Conservation (phyloP, 495 filamentous ascomycete genomes). For the Amorphotheca resinae region DNA sequence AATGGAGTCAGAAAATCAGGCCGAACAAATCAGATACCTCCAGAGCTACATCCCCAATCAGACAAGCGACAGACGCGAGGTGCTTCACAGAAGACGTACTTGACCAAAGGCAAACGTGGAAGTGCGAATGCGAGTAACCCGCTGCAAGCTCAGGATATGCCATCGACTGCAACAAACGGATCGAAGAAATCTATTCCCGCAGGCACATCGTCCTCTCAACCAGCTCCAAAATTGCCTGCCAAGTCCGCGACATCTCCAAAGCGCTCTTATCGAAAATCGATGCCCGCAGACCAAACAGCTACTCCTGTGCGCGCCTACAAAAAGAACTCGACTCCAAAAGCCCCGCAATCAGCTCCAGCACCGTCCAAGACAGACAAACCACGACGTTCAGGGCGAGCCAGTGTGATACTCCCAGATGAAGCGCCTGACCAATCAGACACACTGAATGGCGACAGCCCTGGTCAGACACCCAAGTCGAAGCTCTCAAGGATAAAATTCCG, state of each 20-base stretch:
- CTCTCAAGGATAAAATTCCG: conserved; percentile 30
- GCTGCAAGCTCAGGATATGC: conserved; percentile 5
- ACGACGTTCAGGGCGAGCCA: conserved; percentile 7
- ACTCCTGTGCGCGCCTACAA: conserved; percentile 12
- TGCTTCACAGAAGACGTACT: conserved; percentile 24
- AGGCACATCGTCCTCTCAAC: conserved; percentile 14
- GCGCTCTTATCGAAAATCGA: conserved; percentile 12
- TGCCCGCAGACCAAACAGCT: conserved; percentile 12
- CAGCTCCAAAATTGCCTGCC: conserved; percentile 11
- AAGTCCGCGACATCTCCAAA: conserved; percentile 18
- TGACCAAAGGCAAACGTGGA: conserved; percentile 24
- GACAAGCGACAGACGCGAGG: conserved; percentile 46
- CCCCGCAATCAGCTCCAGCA: conserved; percentile 7
- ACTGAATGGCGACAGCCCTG: conserved; percentile 3
- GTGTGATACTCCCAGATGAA: conserved; percentile 7
- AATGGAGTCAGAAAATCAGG: conserved; percentile 81
- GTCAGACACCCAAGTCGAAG: conserved; percentile 22
- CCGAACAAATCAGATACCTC: conserved; percentile 61
- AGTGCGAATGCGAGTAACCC: conserved; percentile 23
- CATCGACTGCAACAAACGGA: conserved; percentile 10
- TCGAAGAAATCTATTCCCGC: conserved; percentile 11
- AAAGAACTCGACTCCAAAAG: conserved; percentile 6
- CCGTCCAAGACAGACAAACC: not conserved
- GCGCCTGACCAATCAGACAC: conserved; percentile 1
- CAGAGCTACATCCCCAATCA: conserved; percentile 52